Evolutionary conservation across 2,329 filamentous ascomycete genomes (phyloP).

Genomic region (Raffaelea ambrosiae): DNA sequence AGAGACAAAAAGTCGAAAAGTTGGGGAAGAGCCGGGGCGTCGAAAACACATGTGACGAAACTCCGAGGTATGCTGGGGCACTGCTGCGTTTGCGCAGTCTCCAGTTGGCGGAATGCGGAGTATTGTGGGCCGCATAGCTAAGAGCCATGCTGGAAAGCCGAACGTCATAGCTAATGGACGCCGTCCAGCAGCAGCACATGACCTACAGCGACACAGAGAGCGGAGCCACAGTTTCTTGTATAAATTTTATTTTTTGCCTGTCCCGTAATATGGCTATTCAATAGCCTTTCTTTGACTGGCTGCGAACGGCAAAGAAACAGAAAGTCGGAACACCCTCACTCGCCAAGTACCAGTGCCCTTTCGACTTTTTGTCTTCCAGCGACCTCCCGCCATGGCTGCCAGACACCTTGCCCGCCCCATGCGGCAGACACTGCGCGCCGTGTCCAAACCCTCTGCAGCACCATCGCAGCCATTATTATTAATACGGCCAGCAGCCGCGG

Average conservation of each 20-base stretch:
- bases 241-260: no score
- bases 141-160: neutral
- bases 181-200: no score
- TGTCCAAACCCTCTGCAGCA: neutral
- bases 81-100: neutral
- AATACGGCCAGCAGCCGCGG: neutral
- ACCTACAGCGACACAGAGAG: no score
- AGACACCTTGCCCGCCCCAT: conserved; percentile 9
- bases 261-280: no score
- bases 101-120: neutral
- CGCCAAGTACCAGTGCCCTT: no score
- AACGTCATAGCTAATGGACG: no score
- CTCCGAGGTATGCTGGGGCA: conserved; percentile 9
- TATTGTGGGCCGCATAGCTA: neutral
- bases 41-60: conserved; percentile 10
- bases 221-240: no score
- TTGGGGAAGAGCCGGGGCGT: neutral
- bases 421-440: conserved; percentile 12
- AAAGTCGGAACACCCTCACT: no score
- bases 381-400: conserved; percentile 1
- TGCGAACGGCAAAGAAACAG: no score
- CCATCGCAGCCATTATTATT: no score
- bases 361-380: no score
- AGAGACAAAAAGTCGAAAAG: neutral
- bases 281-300: no score